These are phyloP conservation scores for Leccinum subtestaceum DNA, from an alignment of 768 basidiomycete species.

Conservation along the genomic window DNA sequence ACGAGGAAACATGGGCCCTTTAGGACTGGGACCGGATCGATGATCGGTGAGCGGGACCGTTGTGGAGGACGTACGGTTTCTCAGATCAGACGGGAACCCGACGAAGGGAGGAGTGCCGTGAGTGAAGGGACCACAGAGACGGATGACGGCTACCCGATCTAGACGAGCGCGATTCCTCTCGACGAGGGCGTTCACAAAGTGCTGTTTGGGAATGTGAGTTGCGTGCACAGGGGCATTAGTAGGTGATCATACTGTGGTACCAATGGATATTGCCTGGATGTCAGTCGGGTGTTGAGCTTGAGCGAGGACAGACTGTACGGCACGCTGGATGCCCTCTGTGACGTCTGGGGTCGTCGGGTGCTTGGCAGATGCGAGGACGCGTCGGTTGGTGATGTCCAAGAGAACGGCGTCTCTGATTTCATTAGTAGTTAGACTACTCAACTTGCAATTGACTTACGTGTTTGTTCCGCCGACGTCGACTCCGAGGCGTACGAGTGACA, in stretches of 20 bases:
- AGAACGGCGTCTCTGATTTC: slow-evolving; percentile 32
- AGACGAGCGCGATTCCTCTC: slow-evolving; percentile 53
- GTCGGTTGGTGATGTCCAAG: slow-evolving; percentile 14
- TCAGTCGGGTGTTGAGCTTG: slow-evolving; percentile 33
- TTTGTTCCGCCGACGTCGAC: slow-evolving; percentile 37
- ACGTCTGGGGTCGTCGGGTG: slow-evolving; percentile 55
- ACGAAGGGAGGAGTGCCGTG: slow-evolving; percentile 56
- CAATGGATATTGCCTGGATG: slow-evolving; percentile 54
- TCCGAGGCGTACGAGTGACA: slow-evolving; percentile 23
- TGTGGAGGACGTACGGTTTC: slow-evolving; percentile 25
- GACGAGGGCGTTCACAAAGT: slow-evolving; percentile 60
- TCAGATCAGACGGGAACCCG: slow-evolving; percentile 43
- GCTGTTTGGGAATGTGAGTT: slow-evolving; percentile 22
- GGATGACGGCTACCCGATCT: slow-evolving; percentile 59
- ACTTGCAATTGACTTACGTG: slow-evolving; percentile 11
- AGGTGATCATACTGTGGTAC: slow-evolving; percentile 48
- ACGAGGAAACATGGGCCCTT: slow-evolving; percentile 34
- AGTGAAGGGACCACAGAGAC: slow-evolving; percentile 60
- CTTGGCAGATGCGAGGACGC: slow-evolving; percentile 38
- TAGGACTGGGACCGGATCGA: slow-evolving; percentile 17
- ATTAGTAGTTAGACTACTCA: too few relatives aligned
- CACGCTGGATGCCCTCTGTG: slow-evolving; percentile 55
- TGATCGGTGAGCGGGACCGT: neutral
- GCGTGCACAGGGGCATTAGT: accelerated
- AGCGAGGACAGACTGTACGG: slow-evolving; percentile 45